Evolutionary conservation across 176 grass and related monocot genomes (phyloP), one percentile per base, ranked within the genome.

Genomic region (Eragrostis nindensis): DNA sequence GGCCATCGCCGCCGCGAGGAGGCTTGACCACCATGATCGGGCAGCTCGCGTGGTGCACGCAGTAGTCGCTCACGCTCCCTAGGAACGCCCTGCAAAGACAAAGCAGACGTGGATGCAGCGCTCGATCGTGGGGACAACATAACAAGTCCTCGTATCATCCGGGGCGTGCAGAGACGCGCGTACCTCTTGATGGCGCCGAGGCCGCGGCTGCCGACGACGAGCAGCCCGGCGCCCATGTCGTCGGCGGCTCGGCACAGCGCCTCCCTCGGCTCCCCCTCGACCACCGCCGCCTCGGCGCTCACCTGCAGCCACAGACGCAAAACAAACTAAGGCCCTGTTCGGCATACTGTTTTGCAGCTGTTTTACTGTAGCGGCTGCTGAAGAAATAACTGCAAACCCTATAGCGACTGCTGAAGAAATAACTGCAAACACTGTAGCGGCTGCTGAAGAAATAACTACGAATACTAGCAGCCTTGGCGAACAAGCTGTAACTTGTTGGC

Each of bases 11-110:
- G 11, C 52, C 22, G 21, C 32, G 57, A 11, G 75, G 71, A 18
- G 61, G 88, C 75, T 84, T 86, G 66, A 87, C 79, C 29, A 87
- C 82, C 41, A 91, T 47, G 40, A 87, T 60, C 2, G 85, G 70
- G 75, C 85, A 87, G 52, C 15, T 85, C 6, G 70, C 85, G 29
- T 81, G 76, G 68, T 87, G 80, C 30, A 39, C 53, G 63, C 85
- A 87, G 70, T 91, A 84, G 60, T 87, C 75, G 43, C 80, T 91
- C 60, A 87, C 85, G 56, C 85, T 91, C 60, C 89, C 89, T 54
- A 87, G 78, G 27, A 87, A 62, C 53, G 55, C 70, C 73, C 87
- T 86, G 71, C 59, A 27, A 11, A 41, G 32, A 38, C 32, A 40
- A 21, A 39, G 30, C 62, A 39, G 17, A 30, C 61, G 61, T 6